Percentiles rank a stretch among this genome's conserved stretches.
Evolutionary conservation across 73 alveolate genomes (phyloP).

Genomic region (Tetrahymena borealis): DNA sequence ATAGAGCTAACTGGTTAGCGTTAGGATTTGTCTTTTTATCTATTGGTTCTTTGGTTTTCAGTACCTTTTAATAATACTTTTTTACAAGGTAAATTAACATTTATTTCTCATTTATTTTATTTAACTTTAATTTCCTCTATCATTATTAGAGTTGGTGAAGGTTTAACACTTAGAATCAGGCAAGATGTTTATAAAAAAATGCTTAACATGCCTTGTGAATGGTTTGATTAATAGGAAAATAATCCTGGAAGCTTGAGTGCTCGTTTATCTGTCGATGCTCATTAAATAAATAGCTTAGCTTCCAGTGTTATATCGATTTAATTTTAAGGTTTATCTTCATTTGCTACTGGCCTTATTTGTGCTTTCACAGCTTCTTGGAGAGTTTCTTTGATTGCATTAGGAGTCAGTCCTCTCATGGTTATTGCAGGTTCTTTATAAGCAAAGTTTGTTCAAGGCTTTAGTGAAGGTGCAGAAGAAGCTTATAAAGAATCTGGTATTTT

Average conservation of each 20-base stretch:
- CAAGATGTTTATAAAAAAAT: slow-evolving; percentile 21
- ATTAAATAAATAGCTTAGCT: slow-evolving; percentile 13
- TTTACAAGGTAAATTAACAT: neutral
- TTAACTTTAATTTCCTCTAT: neutral
- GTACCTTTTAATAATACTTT: neutral
- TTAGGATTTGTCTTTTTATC: neutral
- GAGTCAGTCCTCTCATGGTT: slow-evolving; percentile 20
- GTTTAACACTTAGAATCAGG: slow-evolving; percentile 19
- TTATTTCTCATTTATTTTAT: neutral
- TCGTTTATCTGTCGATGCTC: slow-evolving; percentile 41
- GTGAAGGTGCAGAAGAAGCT: slow-evolving; percentile 53
- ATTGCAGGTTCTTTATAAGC: slow-evolving; percentile 43
- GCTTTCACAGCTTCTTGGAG: slow-evolving; percentile 25
- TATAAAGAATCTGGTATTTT: slow-evolving; percentile 73
- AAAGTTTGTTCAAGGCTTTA: slow-evolving; percentile 49
- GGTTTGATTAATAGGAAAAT: slow-evolving; percentile 39
- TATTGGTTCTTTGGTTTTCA: neutral
- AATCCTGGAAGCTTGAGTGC: slow-evolving; percentile 46
- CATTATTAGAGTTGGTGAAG: slow-evolving; percentile 17
- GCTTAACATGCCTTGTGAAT: slow-evolving; percentile 30
- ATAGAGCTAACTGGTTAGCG: neutral
- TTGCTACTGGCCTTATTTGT: slow-evolving; percentile 29
- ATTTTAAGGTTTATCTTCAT: slow-evolving; percentile 6
- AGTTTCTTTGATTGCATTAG: slow-evolving; percentile 30
- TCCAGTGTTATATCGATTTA: slow-evolving; percentile 27